Conservation (phyloP, 2,329 filamentous ascomycete genomes). For the Cladosporium austrohemisphaericum region DNA sequence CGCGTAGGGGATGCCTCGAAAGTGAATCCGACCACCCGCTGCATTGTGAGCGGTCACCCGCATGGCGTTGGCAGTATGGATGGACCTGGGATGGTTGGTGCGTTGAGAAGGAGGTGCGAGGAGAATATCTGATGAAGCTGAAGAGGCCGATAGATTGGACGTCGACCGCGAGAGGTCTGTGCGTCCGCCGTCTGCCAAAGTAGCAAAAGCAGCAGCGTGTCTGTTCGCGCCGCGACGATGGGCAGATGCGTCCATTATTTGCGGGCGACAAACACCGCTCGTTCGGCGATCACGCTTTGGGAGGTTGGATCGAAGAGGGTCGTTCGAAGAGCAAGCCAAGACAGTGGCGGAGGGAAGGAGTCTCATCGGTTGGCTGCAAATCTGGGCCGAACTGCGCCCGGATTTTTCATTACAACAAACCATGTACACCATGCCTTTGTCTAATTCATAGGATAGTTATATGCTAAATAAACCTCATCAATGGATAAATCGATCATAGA, state of each 20-base stretch:
- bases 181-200: neutral
- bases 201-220: neutral
- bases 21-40: no score
- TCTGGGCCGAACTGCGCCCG: no score
- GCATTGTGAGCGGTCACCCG: conserved; percentile 9
- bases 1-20: neutral
- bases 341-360: no score
- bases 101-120: conserved; percentile 19
- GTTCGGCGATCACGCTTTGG: neutral
- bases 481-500: no score
- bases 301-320: conserved; percentile 5
- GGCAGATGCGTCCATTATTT: conserved; percentile 7
- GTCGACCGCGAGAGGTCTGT: conserved; percentile 5
- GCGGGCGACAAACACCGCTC: neutral
- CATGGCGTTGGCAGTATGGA: neutral
- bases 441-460: no score
- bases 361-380: no score
- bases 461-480: no score
- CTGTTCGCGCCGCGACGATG: conserved; percentile 12
- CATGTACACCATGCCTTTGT: no score
- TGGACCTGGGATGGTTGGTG: neutral
- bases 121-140: conserved; percentile 27
- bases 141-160: conserved; percentile 18
- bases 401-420: no score
- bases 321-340: conserved; percentile 5